A percentile compares a stretch with the other conserved stretches of the same genome.
Conservation (phyloP, 495 filamentous ascomycete species). For the Neurospora africana region DNA sequence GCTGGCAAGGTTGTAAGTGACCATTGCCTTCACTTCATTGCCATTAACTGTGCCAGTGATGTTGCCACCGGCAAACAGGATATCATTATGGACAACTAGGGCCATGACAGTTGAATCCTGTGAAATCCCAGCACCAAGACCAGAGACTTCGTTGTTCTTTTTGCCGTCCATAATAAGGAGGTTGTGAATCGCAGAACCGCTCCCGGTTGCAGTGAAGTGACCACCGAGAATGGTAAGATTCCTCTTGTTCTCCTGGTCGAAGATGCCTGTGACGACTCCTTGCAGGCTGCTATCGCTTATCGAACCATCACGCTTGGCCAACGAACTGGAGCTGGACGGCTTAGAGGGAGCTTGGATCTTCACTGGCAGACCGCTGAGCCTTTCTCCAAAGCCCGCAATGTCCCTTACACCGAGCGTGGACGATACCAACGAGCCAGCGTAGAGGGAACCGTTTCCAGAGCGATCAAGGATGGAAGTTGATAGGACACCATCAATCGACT, state of each 20-base stretch:
- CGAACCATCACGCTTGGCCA: slow-evolving; percentile 48
- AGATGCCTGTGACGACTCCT: slow-evolving; percentile 65
- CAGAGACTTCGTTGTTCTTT: slow-evolving; percentile 52
- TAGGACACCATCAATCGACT: slow-evolving; percentile 59
- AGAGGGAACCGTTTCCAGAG: slow-evolving; percentile 51
- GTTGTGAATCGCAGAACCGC: slow-evolving; percentile 63
- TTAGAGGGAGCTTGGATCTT: slow-evolving; percentile 39
- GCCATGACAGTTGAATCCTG: slow-evolving; percentile 65
- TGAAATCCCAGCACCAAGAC: slow-evolving; percentile 55
- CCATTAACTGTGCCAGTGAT: slow-evolving; percentile 59
- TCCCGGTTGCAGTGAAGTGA: slow-evolving; percentile 64
- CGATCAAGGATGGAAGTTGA: slow-evolving; percentile 51
- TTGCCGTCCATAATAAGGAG: slow-evolving; percentile 58
- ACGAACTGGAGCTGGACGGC: slow-evolving; percentile 17
- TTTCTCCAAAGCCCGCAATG: slow-evolving; percentile 51
- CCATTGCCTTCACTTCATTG: slow-evolving; percentile 57
- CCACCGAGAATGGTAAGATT: slow-evolving; percentile 87
- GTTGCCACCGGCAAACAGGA: slow-evolving; percentile 72
- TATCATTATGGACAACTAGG: slow-evolving; percentile 53
- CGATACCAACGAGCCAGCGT: slow-evolving; percentile 69
- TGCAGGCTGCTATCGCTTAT: slow-evolving; percentile 33
- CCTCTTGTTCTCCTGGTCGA: slow-evolving; percentile 54
- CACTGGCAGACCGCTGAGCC: slow-evolving; percentile 49
- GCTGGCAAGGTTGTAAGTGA: slow-evolving; percentile 63
- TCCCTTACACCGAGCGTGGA: slow-evolving; percentile 56